These are phyloP conservation scores for Thermothielavioides terrestris DNA, from an alignment of 495 filamentous ascomycete genomes.

Conservation along the genomic window DNA sequence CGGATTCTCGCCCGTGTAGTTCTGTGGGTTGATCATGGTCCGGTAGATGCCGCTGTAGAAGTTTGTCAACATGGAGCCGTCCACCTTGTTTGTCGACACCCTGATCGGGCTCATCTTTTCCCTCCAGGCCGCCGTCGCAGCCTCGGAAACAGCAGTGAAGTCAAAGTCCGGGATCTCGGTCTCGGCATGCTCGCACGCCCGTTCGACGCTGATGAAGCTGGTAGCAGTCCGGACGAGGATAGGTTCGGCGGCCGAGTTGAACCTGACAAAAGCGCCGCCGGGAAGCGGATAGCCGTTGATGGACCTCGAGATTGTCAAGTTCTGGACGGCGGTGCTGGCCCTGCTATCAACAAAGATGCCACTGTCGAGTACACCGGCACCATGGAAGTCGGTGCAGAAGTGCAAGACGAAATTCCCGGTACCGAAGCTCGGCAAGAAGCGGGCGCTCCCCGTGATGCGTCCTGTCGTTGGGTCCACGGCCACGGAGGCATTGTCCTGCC, in stretches of 20 bases:
- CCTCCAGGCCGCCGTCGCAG: conserved; percentile 52
- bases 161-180: conserved; percentile 59
- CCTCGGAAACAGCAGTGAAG: conserved; percentile 45
- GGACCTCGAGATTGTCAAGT: conserved; percentile 49
- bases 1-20: conserved; percentile 74
- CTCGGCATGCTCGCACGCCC: conserved; percentile 61
- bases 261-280: conserved; percentile 51
- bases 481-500: conserved; percentile 53
- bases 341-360: conserved; percentile 57
- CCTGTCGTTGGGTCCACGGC: conserved; percentile 46
- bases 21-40: conserved; percentile 64
- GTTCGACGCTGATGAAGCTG: conserved; percentile 58
- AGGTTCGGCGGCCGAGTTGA: conserved; percentile 32
- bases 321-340: conserved; percentile 45
- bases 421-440: conserved; percentile 62
- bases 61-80: conserved; percentile 45
- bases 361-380: conserved; percentile 51
- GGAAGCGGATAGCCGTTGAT: conserved; percentile 58
- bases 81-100: conserved; percentile 47
- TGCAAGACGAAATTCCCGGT: conserved; percentile 50
- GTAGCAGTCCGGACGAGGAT: conserved; percentile 57
- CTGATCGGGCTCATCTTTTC: conserved; percentile 53
- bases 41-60: conserved; percentile 69
- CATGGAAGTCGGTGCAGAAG: conserved; percentile 66
- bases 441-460: conserved; percentile 55